Percentiles rank a stretch among this genome's conserved stretches.
phyloP scores from a whole-genome alignment of 495 filamentous ascomycete genomes.

The Penicillium lagena region DNA sequence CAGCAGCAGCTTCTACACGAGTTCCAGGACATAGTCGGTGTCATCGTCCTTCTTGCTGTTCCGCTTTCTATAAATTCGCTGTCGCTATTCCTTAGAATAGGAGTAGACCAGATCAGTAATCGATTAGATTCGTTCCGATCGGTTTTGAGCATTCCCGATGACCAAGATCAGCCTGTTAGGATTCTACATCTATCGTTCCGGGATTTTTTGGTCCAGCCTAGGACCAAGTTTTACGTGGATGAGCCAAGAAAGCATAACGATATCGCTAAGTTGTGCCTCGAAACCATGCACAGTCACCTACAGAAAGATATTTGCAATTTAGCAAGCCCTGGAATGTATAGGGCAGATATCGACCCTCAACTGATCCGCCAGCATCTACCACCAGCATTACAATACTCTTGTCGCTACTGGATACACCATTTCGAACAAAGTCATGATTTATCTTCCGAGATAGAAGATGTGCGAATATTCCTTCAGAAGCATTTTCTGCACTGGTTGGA shows the following conservation, averaged over 20 bases:
- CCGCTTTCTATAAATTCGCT: slow-evolving; percentile 6
- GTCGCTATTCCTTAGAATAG: neutral
- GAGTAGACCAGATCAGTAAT: neutral
- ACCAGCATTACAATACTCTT: slow-evolving; percentile 31
- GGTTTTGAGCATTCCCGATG: slow-evolving; percentile 11
- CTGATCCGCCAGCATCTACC: slow-evolving; percentile 18
- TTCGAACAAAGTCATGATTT: too few species aligned
- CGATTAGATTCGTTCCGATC: slow-evolving; percentile 5
- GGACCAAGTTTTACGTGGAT: neutral
- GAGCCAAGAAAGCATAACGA: neutral
- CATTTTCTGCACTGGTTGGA: slow-evolving; percentile 45
- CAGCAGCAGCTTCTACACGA: neutral
- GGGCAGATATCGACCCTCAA: slow-evolving; percentile 16
- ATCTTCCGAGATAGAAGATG: too few species aligned
- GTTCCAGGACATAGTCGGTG: slow-evolving; percentile 10
- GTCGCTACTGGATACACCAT: slow-evolving; percentile 43
- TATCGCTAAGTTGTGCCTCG: neutral
- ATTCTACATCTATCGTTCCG: slow-evolving; percentile 5
- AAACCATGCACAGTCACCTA: slow-evolving; percentile 20
- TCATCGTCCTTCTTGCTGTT: slow-evolving; percentile 8
- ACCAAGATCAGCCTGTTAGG: slow-evolving; percentile 1
- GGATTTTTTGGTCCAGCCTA: neutral
- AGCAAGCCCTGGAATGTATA: slow-evolving; percentile 10
- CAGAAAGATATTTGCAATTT: slow-evolving; percentile 32
- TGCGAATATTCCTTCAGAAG: slow-evolving; percentile 25